Percentiles rank a stretch among this genome's conserved stretches.
Evolutionary conservation across 768 basidiomycete genomes (phyloP).

Genomic region (Dioszegia aurantiaca): DNA sequence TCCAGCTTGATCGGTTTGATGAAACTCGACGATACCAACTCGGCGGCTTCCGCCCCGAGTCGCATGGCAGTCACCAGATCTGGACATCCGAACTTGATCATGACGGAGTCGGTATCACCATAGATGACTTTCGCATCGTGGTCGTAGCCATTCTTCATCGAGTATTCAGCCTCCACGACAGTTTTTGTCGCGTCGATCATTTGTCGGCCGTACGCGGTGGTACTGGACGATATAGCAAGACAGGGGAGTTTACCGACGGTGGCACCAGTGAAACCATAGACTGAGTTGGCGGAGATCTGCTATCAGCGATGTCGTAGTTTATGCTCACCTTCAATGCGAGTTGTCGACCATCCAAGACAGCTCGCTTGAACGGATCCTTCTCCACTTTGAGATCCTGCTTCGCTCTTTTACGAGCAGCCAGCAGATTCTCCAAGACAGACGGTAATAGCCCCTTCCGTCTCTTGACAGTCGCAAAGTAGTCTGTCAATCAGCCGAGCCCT

Average conservation of each 20-base stretch:
- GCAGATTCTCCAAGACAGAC: conserved; percentile 86
- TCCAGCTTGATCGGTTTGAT: conserved; percentile 95
- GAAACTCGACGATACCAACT: conserved; percentile 84
- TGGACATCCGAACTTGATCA: conserved; percentile 91
- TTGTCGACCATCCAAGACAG: conserved; percentile 95
- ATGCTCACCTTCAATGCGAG: conserved; percentile 79
- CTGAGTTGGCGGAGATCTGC: conserved; percentile 96
- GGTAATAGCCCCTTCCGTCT: conserved; percentile 86
- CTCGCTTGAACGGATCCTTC: conserved; percentile 93
- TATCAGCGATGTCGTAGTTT: conserved; percentile 1
- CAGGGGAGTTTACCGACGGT: conserved; percentile 96
- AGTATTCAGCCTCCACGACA: conserved; percentile 86
- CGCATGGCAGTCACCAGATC: conserved; percentile 86
- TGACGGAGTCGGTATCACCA: conserved; percentile 98
- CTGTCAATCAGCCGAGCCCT: conserved; percentile 54
- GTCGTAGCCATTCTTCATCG: conserved; percentile 73
- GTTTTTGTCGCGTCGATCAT: conserved; percentile 98
- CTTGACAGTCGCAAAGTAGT: conserved; percentile 72
- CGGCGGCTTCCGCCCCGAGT: conserved; percentile 90
- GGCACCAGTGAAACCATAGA: conserved; percentile 98
- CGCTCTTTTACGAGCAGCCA: conserved; percentile 87
- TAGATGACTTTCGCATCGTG: conserved; percentile 94
- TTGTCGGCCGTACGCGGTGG: conserved; percentile 92
- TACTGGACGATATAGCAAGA: conserved; percentile 89
- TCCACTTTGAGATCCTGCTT: conserved; percentile 96